Evolutionary conservation across 257 asterid species (phyloP), one percentile per base, ranked within the genome.

Genomic region (Mentha longifolia): DNA sequence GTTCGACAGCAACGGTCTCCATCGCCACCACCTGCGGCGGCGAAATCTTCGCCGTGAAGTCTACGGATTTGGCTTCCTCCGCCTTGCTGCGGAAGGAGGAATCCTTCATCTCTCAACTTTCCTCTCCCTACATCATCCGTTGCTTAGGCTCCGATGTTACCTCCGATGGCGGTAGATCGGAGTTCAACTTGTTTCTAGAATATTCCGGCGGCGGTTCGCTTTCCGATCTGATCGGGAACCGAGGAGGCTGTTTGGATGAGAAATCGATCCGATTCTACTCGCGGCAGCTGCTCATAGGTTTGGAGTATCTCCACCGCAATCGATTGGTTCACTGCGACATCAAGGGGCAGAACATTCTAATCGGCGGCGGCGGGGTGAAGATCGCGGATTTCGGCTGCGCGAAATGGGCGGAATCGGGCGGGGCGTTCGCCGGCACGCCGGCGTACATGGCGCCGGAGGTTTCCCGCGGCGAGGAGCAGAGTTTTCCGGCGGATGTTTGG

Each of bases 371-470:
- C 7, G 91, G 89, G 0, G 15, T 81, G n/a, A 91, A 86, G 73
- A 88, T 94, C 50, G 92, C 90, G 0, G 99, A 94, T 69, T 85
- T 94, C 37, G 99, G 96, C 3, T 91, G 99, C 33, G 95, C 92
- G 5, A 82, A 71, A 54, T 28, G 35, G 54, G 67, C 63, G 2
- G 79, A 13, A 20, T 70, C 67, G 65, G 74, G 55, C 46, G 71
- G 46, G 6, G 72, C n/a, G 0, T 74, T 91, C 66, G 76, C 92
- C 33, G 97, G 99, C 0, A 94, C 97, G 51, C 99, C 97, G 68
- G 83, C 87, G 54, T 91, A 85, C 67, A 94, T 91, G 99, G 87
- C 97, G 28, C 97, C 97, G 35, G 99, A 94, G 81, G 96, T 85
- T 15, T 91, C 95, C 0, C 88, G 97, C 6, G 92, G 97, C 4